phyloP scores from a whole-genome alignment of 495 filamentous ascomycete species.

The Lichina pygmaea region DNA sequence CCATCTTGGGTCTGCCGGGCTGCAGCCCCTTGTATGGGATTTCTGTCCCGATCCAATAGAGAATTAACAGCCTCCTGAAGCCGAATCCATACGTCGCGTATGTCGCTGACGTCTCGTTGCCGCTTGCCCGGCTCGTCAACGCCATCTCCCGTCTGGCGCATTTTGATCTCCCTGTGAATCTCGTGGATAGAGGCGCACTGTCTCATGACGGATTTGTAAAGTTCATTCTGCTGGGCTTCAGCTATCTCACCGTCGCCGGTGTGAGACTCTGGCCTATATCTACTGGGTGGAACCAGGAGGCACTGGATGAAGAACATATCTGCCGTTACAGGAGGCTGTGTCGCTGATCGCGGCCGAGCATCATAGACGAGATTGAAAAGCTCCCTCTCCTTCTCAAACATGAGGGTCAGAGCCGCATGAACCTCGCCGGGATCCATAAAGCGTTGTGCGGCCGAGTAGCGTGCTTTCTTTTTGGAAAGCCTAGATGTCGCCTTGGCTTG shows the following conservation, averaged over 20 bases:
- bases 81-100: slow-evolving; percentile 44
- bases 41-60: slow-evolving; percentile 65
- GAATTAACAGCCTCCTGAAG: slow-evolving; percentile 81
- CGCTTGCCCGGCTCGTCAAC: slow-evolving; percentile 5
- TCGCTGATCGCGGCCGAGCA: slow-evolving; percentile 28
- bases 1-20: slow-evolving; percentile 47
- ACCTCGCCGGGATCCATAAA: slow-evolving; percentile 56
- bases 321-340: slow-evolving; percentile 24
- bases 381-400: slow-evolving; percentile 72
- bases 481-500: not conserved
- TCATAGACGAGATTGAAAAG: slow-evolving; percentile 62
- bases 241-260: slow-evolving; percentile 52
- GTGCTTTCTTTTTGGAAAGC: not conserved
- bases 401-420: slow-evolving; percentile 38
- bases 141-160: slow-evolving; percentile 14
- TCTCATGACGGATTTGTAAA: slow-evolving; percentile 57
- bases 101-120: slow-evolving; percentile 26
- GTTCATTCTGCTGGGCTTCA: slow-evolving; percentile 62
- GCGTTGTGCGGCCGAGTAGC: slow-evolving; percentile 16
- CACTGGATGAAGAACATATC: slow-evolving; percentile 86
- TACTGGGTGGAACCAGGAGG: slow-evolving; percentile 73
- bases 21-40: slow-evolving; percentile 47
- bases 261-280: slow-evolving; percentile 67
- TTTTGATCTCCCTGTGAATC: slow-evolving; percentile 45
- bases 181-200: slow-evolving; percentile 40